A percentile compares a stretch with the other conserved stretches of the same genome.
Evolutionary conservation across 2,329 filamentous ascomycete species (phyloP).

Genomic region (Alternaria sp.): DNA sequence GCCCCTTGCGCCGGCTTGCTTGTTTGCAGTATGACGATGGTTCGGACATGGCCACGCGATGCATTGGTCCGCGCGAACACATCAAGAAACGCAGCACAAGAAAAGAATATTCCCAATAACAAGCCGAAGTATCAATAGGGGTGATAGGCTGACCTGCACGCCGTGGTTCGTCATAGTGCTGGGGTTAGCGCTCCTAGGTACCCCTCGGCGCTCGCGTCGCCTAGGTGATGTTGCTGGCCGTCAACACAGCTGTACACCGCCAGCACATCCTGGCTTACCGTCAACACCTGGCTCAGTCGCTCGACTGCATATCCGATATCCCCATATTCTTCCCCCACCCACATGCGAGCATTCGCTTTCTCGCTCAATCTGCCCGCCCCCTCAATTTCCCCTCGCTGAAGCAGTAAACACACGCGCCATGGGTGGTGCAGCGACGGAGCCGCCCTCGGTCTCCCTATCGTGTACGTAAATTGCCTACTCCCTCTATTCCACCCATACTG

Average conservation of each 20-base stretch:
- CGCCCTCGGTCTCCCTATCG: conserved; percentile 70
- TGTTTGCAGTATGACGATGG: not conserved
- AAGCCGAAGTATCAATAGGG: not conserved
- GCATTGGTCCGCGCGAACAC: not conserved
- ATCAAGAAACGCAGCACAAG: not conserved
- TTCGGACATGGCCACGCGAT: not conserved
- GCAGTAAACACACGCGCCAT: conserved; percentile 53
- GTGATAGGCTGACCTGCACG: not conserved
- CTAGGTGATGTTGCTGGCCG: conserved; percentile 21
- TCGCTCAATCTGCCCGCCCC: conserved; percentile 12
- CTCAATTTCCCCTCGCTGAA: conserved; percentile 26
- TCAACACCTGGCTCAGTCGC: conserved; percentile 34
- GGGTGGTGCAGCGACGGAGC: conserved; percentile 66
- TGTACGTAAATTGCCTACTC: conserved; percentile 40
- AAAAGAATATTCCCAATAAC: not conserved
- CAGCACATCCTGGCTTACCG: conserved; percentile 26
- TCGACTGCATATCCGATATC: conserved; percentile 22
- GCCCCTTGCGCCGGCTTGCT: conserved; percentile 2
- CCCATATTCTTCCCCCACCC: conserved; percentile 25
- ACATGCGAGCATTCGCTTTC: conserved; percentile 23
- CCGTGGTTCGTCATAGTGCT: conserved; percentile 4
- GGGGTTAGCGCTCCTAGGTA: conserved; percentile 16
- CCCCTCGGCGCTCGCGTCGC: conserved; percentile 29
- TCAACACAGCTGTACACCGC: conserved; percentile 29
- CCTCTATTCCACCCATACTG: conserved; percentile 28